phyloP scores from a whole-genome alignment of 345 rosid species.

The Syzygium aromaticum region DNA sequence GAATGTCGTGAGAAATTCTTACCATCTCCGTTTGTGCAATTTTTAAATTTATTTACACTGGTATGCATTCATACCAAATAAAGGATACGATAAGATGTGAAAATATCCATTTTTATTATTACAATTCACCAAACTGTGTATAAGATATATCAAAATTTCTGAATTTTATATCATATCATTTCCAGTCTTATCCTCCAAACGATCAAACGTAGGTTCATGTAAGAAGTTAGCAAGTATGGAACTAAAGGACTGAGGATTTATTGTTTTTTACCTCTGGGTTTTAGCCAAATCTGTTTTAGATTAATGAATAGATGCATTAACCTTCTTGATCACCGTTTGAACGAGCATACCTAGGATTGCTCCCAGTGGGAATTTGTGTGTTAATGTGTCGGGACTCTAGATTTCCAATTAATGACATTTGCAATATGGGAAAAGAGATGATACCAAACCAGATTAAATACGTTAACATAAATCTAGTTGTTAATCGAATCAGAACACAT shows the following conservation, averaged over 20 bases:
- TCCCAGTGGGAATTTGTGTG: not conserved
- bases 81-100: too few species aligned
- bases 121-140: too few species aligned
- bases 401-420: not conserved
- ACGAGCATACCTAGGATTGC: not conserved
- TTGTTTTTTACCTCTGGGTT: not conserved
- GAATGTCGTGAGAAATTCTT: too few species aligned
- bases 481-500: not conserved
- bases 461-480: not conserved
- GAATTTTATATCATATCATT: too few species aligned
- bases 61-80: too few species aligned
- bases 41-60: too few species aligned
- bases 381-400: not conserved
- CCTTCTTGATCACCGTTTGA: not conserved
- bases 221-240: not conserved
- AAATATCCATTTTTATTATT: too few species aligned
- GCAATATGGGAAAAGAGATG: not conserved
- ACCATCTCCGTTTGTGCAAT: too few species aligned
- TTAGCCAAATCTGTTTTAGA: not conserved
- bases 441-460: not conserved
- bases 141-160: too few species aligned
- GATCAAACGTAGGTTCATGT: not conserved
- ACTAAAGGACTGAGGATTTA: not conserved
- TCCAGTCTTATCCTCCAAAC: too few species aligned
- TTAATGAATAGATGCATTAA: not conserved